Conservation (phyloP, 768 basidiomycete species). For the Leucocoprinus birnbaumii region DNA sequence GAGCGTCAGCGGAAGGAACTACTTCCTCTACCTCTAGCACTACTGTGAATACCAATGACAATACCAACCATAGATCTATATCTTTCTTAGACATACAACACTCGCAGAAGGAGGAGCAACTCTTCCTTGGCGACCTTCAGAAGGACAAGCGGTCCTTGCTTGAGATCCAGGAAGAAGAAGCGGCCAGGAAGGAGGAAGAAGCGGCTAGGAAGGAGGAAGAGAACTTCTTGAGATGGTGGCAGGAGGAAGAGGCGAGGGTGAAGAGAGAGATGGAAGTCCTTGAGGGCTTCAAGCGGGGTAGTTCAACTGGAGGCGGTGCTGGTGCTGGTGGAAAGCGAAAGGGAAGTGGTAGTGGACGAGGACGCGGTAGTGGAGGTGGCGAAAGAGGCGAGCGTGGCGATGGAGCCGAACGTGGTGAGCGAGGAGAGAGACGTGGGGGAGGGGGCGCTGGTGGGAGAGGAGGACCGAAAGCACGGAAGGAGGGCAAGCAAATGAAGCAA, state of each 20-base stretch:
- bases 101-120: conserved; percentile 59
- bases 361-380: background rate
- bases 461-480: background rate
- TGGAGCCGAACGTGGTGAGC: background rate
- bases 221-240: conserved; percentile 90
- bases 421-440: background rate
- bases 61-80: conserved; percentile 27
- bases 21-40: background rate
- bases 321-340: background rate
- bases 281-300: conserved; percentile 14
- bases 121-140: conserved; percentile 16
- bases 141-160: conserved; percentile 57
- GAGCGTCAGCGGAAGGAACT: background rate
- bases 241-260: conserved; percentile 73
- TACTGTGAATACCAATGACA: background rate
- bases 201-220: conserved; percentile 60
- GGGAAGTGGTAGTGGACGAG: background rate
- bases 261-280: conserved; percentile 38
- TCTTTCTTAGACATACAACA: conserved; percentile 88
- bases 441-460: background rate
- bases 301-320: conserved; percentile 8
- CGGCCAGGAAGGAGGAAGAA: conserved; percentile 66
- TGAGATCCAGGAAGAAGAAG: conserved; percentile 88
- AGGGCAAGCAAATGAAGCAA: background rate
- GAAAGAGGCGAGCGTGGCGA: too few species aligned